Percentiles rank a stretch among this genome's conserved stretches.
phyloP scores from a whole-genome alignment of 2,329 filamentous ascomycete species.

The Aspergillus viridinutans region DNA sequence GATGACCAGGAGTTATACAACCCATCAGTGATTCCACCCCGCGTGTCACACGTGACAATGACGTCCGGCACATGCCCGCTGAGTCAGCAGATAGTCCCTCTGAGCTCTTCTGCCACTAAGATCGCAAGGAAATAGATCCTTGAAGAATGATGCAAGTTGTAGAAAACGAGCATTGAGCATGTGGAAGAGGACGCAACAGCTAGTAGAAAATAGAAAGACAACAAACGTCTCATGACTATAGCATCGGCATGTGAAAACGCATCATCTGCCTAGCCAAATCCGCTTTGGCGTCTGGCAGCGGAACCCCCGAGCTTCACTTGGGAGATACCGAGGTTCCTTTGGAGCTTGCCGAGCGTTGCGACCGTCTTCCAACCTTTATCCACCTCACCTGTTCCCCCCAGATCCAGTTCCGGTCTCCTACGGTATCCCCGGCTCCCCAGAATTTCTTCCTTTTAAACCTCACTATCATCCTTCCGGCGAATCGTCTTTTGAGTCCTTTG shows the following conservation, averaged over 20 bases:
- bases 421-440: slow-evolving; percentile 18
- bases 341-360: slow-evolving; percentile 28
- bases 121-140: not conserved
- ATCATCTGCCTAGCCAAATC: slow-evolving; percentile 24
- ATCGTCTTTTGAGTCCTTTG: not conserved
- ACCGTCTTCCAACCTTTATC: slow-evolving; percentile 8
- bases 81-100: not conserved
- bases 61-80: not conserved
- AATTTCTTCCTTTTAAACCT: slow-evolving; percentile 17
- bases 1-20: not conserved
- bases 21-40: not conserved
- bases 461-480: not conserved
- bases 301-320: slow-evolving; percentile 16
- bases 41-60: not conserved
- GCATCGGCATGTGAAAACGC: slow-evolving; percentile 32
- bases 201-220: not conserved
- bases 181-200: not conserved
- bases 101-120: not conserved
- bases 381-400: slow-evolving; percentile 12
- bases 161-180: not conserved
- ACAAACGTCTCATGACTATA: not conserved
- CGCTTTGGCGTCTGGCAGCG: slow-evolving; percentile 13
- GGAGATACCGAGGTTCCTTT: slow-evolving; percentile 33
- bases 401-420: slow-evolving; percentile 12
- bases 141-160: not conserved